Evolutionary conservation across 2,329 filamentous ascomycete genomes (phyloP), one percentile per base, ranked within the genome.

Genomic region (Epichloe uncinata): DNA sequence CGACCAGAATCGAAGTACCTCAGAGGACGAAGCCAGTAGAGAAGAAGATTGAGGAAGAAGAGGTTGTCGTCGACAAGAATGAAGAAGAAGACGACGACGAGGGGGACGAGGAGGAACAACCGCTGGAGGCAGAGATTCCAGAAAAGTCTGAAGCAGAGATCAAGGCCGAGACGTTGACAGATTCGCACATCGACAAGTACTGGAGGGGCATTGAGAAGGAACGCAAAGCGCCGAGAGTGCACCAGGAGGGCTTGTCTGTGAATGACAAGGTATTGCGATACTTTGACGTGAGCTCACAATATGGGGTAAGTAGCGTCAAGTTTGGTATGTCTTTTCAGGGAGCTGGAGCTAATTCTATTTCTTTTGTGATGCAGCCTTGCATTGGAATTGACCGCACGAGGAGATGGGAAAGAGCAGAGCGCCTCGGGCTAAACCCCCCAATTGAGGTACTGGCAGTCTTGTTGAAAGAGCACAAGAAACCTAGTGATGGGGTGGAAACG

Each of bases 261-360:
- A 75, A 84, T 50, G 90, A 97, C 73, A 95, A 91, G 72, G 81
- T 97, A 30, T 67, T 97, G 60, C 75, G 91, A 55, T 87, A 95
- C 64, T 98, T 93, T 68, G 93, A 98, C 64, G 84, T 95, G 56
- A 93, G 84, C 61, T 87, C 79, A 53, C 87, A 95, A 60, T 98
- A 87, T 65, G 93, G 93, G 50, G 89, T 95, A 79, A 72, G 86
- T 81, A 12, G 45, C 35, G 15, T 37, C 2, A 22, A 26, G 11
- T 20, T 15, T 4, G n/a, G 15, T 15, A 6, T 13, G 5, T 22
- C 16, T 42, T 4, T 35, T 36, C 46, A 48, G 26, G 44, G 48
- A 56, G 53, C 16, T 40, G 11, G 26, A 57, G 55, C 55, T 43
- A 26, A 48, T 45, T 50, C 15, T 36, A 16, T 45, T 37, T 40